phyloP scores from a whole-genome alignment of 2,329 filamentous ascomycete genomes.

The Alternaria viburni region DNA sequence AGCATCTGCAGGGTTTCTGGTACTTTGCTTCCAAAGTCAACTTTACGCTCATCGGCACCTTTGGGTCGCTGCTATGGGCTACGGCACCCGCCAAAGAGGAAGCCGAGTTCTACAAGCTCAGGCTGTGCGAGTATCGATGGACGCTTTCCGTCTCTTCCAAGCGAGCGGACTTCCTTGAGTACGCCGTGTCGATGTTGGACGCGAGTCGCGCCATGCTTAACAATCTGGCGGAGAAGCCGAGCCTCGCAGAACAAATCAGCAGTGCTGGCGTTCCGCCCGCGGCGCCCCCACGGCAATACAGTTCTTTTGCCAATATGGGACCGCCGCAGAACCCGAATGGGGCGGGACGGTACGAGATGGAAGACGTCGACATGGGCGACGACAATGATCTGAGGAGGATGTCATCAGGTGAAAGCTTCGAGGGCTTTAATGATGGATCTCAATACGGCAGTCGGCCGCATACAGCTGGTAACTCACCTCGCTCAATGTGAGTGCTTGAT shows the following conservation, averaged over 20 bases:
- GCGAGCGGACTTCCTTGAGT: constrained; percentile 61
- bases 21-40: constrained; percentile 87
- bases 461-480: constrained; percentile 28
- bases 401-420: constrained; percentile 38
- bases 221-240: constrained; percentile 54
- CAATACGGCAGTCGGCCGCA: constrained; percentile 32
- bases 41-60: constrained; percentile 93
- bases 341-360: constrained; percentile 15
- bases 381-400: constrained; percentile 27
- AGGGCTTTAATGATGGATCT: constrained; percentile 38
- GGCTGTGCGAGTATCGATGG: constrained; percentile 91
- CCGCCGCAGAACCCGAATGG: constrained; percentile 21
- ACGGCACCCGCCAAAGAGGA: constrained; percentile 88
- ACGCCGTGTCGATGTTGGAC: constrained; percentile 54
- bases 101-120: constrained; percentile 86
- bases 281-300: constrained; percentile 27
- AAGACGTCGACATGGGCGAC: constrained; percentile 40
- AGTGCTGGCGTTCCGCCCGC: constrained; percentile 46
- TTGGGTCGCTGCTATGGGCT: constrained; percentile 87
- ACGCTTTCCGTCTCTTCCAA: constrained; percentile 86
- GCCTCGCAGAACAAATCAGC: constrained; percentile 46
- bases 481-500: constrained; percentile 16
- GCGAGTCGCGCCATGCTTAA: constrained; percentile 53
- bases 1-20: constrained; percentile 91
- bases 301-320: constrained; percentile 26